Percentiles rank a stretch among this genome's conserved stretches.
Evolutionary conservation across 495 filamentous ascomycete species (phyloP).

Genomic region (Penicillium psychrofluorescens): DNA sequence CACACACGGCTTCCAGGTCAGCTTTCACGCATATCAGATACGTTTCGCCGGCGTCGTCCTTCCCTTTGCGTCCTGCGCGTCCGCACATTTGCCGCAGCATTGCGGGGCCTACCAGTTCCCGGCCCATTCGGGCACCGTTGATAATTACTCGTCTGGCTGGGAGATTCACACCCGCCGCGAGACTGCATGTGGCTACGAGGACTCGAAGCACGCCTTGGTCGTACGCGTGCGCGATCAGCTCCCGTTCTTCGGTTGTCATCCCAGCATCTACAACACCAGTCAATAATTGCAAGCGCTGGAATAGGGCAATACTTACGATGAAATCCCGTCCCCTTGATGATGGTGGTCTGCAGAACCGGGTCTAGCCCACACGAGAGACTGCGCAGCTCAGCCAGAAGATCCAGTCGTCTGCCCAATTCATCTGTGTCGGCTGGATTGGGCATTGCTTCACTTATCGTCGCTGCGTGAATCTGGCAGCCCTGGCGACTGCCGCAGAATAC

Average conservation of each 20-base stretch:
- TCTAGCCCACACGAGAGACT: conserved; percentile 64
- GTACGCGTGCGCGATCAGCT: conserved; percentile 66
- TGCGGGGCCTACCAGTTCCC: conserved; percentile 67
- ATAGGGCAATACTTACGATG: conserved; percentile 47
- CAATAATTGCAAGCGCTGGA: background rate
- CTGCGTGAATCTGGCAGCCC: conserved; percentile 57
- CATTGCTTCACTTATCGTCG: conserved; percentile 56
- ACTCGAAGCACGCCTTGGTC: conserved; percentile 63
- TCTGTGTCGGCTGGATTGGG: conserved; percentile 37
- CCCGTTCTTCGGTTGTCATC: conserved; percentile 73
- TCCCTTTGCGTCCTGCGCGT: conserved; percentile 75
- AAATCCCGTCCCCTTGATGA: conserved; percentile 64
- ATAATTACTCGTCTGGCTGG: conserved; percentile 72
- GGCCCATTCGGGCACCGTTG: conserved; percentile 70
- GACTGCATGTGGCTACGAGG: conserved; percentile 73
- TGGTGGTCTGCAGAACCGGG: conserved; percentile 54
- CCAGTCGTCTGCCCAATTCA: conserved; percentile 51
- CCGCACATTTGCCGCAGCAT: conserved; percentile 85
- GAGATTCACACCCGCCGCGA: conserved; percentile 80
- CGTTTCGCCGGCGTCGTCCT: conserved; percentile 74
- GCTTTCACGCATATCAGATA: conserved; percentile 66
- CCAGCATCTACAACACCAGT: conserved; percentile 49
- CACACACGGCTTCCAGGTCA: conserved; percentile 63
- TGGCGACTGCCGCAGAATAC: conserved; percentile 71
- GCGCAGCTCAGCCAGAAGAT: conserved; percentile 62